A percentile compares a stretch with the other conserved stretches of the same genome.
Evolutionary conservation across 176 grass and related monocot species (phyloP).

Genomic region (Zea mays): Zm-B73-REFERENCE-NAM-5.0 NC_050096.1:203209501-203210000

Average conservation of each 20-base stretch:
- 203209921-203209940: conserved; percentile 96
- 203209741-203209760: conserved; percentile 66
- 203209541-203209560: conserved; percentile 59
- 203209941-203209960: conserved; percentile 84
- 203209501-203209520: conserved; percentile 74
- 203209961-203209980: conserved; percentile 69
- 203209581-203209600: conserved; percentile 97
- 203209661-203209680: conserved; percentile 53
- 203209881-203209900: conserved; percentile 87
- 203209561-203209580: conserved; percentile 87
- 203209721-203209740: conserved; percentile 67
- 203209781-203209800: not conserved
- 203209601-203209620: conserved; percentile 78
- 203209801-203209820: not conserved
- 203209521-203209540: conserved; percentile 50
- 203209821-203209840: conserved; percentile 52
- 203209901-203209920: conserved; percentile 61
- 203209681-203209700: not conserved
- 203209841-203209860: conserved; percentile 68
- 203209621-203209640: conserved; percentile 63
- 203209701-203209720: conserved; percentile 64
- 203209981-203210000: conserved; percentile 86
- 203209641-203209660: conserved; percentile 71
- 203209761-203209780: conserved; percentile 50
- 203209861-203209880: conserved; percentile 79